Evolutionary conservation across 2,329 filamentous ascomycete species (phyloP), one percentile per base, ranked within the genome.

Genomic region (Hansfordia pulvinata): DNA sequence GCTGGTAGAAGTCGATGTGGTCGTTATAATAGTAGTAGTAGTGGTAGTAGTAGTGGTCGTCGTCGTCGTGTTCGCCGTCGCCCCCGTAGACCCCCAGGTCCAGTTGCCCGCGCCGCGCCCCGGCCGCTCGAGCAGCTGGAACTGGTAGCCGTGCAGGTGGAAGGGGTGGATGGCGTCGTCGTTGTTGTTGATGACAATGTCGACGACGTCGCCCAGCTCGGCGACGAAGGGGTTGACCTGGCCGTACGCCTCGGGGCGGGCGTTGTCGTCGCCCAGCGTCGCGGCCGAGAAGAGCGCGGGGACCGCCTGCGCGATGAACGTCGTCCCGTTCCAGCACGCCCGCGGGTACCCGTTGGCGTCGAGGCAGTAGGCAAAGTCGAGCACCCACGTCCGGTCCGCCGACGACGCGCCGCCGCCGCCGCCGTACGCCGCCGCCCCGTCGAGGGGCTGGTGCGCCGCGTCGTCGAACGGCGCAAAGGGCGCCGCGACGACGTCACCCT

Each of bases 291-390:
- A 92, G 0, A 93, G 60, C 0, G 77, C 74, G 0, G 84, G 85
- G 0, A 92, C 83, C 46, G 82, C 81, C 25, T 80, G 82, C 0
- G 54, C 30, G 4, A 68, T 65, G 47, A 86, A 93, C 17, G 79
- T 83, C 35, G 83, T 69, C 49, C 81, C 75, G 58, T 88, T 86
- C 55, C 81, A 70, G 52, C 76, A 75, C 33, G 71, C 75, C n/a
- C n/a, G n/a, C n/a, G n/a, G n/a, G n/a, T n/a, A n/a, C n/a, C n/a
- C n/a, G n/a, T n/a, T n/a, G n/a, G n/a, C n/a, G n/a, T n/a, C n/a
- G n/a, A n/a, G n/a, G n/a, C n/a, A n/a, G n/a, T n/a, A n/a, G n/a
- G n/a, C n/a, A n/a, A n/a, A n/a, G n/a, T n/a, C n/a, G n/a, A n/a
- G n/a, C n/a, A n/a, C n/a, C n/a, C n/a, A n/a, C n/a, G n/a, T n/a